Evolutionary conservation across 2,329 filamentous ascomycete genomes (phyloP).

Genomic region (Leptographium procerum): DNA sequence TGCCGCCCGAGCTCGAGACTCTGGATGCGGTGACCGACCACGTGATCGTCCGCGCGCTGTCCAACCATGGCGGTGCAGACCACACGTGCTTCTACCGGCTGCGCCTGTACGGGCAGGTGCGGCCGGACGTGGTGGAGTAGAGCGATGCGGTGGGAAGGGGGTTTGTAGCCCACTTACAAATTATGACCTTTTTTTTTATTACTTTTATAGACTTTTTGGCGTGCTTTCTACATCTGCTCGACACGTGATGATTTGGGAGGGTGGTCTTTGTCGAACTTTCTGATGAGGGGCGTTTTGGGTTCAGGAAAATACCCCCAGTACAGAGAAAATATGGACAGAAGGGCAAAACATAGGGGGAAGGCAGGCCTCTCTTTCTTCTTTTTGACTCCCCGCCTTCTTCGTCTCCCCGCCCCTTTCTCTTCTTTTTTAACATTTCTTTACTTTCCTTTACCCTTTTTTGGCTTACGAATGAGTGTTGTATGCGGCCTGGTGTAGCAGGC

Average conservation of each 20-base stretch:
- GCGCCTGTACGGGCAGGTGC: constrained; percentile 39
- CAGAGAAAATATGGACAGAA: too few species aligned
- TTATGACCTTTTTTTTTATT: too few species aligned
- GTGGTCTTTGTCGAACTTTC: background rate
- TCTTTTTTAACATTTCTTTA: background rate
- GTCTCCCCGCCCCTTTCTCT: background rate
- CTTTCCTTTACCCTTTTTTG: background rate
- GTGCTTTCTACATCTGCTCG: too few species aligned
- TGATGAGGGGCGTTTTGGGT: background rate
- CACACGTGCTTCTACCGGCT: constrained; percentile 58
- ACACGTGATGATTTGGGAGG: background rate
- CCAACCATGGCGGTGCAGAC: constrained; percentile 44
- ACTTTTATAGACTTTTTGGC: too few species aligned
- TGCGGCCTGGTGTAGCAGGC: too few species aligned
- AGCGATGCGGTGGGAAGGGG: background rate
- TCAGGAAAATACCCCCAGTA: background rate
- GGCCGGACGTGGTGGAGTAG: constrained; percentile 4
- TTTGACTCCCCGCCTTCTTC: too few species aligned
- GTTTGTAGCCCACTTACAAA: too few species aligned
- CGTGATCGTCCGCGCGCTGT: constrained; percentile 42
- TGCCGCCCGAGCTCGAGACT: constrained; percentile 37
- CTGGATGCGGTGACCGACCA: constrained; percentile 38
- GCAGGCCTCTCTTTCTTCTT: too few species aligned
- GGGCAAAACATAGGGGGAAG: too few species aligned
- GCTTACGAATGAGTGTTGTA: background rate